These are phyloP conservation scores for Pseudovirgaria hyperparasitica DNA, from an alignment of 2,329 filamentous ascomycete species.

Conservation along the genomic window DNA sequence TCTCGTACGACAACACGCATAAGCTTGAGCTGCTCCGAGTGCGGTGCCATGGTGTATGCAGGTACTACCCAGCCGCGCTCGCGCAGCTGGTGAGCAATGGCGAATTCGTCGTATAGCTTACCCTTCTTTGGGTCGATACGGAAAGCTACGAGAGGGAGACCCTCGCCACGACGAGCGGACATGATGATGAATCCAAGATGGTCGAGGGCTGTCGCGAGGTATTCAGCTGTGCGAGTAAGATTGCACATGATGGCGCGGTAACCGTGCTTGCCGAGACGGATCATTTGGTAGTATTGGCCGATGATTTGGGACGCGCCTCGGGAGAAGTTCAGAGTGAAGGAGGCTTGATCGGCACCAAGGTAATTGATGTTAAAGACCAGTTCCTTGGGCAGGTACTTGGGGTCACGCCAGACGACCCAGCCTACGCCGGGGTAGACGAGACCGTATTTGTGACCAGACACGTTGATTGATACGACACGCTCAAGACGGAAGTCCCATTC, in stretches of 20 bases:
- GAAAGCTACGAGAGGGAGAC: constrained; percentile 84
- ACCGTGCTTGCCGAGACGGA: constrained; percentile 82
- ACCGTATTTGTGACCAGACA: constrained; percentile 80
- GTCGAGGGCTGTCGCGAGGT: constrained; percentile 62
- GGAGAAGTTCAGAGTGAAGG: constrained; percentile 95
- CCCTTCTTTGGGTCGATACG: constrained; percentile 49
- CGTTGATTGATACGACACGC: constrained; percentile 86
- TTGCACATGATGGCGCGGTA: constrained; percentile 91
- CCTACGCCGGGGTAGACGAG: constrained; percentile 77
- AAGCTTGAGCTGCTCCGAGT: constrained; percentile 75
- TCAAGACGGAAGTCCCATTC: constrained; percentile 87
- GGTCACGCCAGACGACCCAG: constrained; percentile 79
- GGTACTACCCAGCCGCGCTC: constrained; percentile 87
- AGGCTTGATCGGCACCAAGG: constrained; percentile 86
- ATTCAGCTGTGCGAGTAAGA: constrained; percentile 79
- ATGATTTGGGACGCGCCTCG: constrained; percentile 92
- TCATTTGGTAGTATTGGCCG: constrained; percentile 94
- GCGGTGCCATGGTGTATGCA: constrained; percentile 92
- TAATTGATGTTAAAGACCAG: constrained; percentile 99
- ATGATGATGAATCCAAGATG: constrained; percentile 76
- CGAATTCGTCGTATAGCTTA: constrained; percentile 43
- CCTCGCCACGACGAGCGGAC: constrained; percentile 63
- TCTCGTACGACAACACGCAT: constrained; percentile 86
- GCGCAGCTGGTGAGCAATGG: constrained; percentile 66
- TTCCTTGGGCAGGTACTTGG: constrained; percentile 75